phyloP scores from a whole-genome alignment of 768 basidiomycete genomes.

The Ephemerocybe angulata region DNA sequence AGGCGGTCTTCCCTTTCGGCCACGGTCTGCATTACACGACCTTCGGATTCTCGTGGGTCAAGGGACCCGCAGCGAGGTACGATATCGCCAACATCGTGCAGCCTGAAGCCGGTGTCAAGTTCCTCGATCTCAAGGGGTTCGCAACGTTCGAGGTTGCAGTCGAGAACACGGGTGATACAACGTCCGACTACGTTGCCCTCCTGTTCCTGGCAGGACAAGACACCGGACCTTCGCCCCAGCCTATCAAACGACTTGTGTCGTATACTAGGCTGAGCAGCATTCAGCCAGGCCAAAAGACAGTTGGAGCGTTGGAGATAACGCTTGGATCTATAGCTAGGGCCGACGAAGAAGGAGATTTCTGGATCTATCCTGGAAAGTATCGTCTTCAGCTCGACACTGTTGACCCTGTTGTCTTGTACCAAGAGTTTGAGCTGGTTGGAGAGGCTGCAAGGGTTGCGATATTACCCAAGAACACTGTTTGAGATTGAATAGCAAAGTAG shows the following conservation, averaged over 20 bases:
- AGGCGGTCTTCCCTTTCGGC: constrained; percentile 52
- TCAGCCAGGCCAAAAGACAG: constrained; percentile 20
- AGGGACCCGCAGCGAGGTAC: constrained; percentile 32
- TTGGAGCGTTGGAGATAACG: constrained; percentile 38
- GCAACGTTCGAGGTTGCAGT: constrained; percentile 48
- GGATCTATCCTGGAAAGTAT: constrained; percentile 45
- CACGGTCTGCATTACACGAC: constrained; percentile 53
- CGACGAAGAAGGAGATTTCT: constrained; percentile 41
- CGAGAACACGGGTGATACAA: constrained; percentile 43
- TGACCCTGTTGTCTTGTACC: constrained; percentile 32
- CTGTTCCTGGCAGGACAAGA: constrained; percentile 44
- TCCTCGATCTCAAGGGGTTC: constrained; percentile 43
- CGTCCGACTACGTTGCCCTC: constrained; percentile 55
- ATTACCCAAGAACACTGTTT: neutral
- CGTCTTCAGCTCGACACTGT: constrained; percentile 40
- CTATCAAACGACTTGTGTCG: constrained; percentile 48
- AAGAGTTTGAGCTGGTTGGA: constrained; percentile 43
- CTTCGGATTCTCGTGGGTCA: constrained; percentile 40
- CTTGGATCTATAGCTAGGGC: constrained; percentile 48
- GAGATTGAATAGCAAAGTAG: neutral
- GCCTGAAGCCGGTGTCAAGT: constrained; percentile 9
- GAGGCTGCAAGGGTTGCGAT: constrained; percentile 31
- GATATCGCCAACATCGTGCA: constrained; percentile 38
- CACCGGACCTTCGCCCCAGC: constrained; percentile 47
- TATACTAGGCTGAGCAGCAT: constrained; percentile 40